Evolutionary conservation across 2,329 filamentous ascomycete genomes (phyloP).

Genomic region (Colletotrichum lentis): DNA sequence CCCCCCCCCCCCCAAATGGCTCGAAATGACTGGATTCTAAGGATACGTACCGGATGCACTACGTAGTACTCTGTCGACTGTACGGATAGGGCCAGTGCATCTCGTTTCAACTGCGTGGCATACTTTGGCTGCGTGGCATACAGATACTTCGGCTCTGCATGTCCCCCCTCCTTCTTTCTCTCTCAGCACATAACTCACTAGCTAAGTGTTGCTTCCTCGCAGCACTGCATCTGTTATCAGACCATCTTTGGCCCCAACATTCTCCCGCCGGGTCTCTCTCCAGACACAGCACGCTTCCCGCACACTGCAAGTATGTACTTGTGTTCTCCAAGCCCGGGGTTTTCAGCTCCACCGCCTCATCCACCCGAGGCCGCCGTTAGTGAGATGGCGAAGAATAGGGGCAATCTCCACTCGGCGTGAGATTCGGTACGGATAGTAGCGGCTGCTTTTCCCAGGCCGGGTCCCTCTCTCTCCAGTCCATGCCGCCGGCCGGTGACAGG

Average conservation of each 20-base stretch:
- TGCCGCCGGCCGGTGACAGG: too few species aligned
- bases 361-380: conserved; percentile 23
- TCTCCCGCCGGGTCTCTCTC: not conserved
- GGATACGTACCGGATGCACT: not conserved
- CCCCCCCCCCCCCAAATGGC: too few species aligned
- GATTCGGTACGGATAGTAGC: conserved; percentile 15
- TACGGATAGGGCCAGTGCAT: too few species aligned
- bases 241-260: not conserved
- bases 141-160: too few species aligned
- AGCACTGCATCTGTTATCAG: not conserved
- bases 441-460: conserved; percentile 35
- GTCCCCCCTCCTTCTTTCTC: too few species aligned
- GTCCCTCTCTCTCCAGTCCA: not conserved
- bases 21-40: too few species aligned
- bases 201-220: not conserved
- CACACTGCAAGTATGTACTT: not conserved
- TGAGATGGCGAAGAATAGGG: conserved; percentile 31
- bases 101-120: conserved; percentile 35
- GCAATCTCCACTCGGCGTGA: conserved; percentile 35
- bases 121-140: conserved; percentile 26
- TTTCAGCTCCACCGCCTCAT: conserved; percentile 3
- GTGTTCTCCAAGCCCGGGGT: not conserved
- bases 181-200: not conserved
- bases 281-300: not conserved
- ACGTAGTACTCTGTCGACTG: too few species aligned